Conservation (phyloP, 257 asterid genomes). For the Fraxinus cuspidata region DNA sequence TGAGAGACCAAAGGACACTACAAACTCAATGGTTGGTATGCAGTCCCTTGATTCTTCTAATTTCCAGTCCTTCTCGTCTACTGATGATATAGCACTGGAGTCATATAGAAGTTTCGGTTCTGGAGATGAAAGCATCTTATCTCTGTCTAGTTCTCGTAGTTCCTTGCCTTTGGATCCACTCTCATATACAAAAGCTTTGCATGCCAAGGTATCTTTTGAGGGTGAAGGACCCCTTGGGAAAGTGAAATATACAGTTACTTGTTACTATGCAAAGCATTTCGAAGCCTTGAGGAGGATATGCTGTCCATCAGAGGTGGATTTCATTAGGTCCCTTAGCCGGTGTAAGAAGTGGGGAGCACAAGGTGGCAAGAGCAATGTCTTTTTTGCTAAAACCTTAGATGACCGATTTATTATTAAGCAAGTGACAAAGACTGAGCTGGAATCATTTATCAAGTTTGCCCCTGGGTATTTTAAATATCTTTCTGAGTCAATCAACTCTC, state of each 20-base stretch:
- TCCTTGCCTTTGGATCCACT: constrained; percentile 65
- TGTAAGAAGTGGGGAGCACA: constrained; percentile 32
- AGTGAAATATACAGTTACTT: constrained; percentile 72
- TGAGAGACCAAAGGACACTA: constrained; percentile 53
- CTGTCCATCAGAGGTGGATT: constrained; percentile 59
- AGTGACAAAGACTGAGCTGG: constrained; percentile 96
- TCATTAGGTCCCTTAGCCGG: constrained; percentile 27
- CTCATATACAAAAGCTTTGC: constrained; percentile 64
- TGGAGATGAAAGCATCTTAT: constrained; percentile 62
- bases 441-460: constrained; percentile 91
- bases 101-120: constrained; percentile 68
- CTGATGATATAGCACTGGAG: constrained; percentile 65
- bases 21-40: constrained; percentile 40
- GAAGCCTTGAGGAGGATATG: constrained; percentile 83
- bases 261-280: constrained; percentile 82
- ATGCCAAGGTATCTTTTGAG: constrained; percentile 63
- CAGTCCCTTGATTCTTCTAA: constrained; percentile 52
- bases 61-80: constrained; percentile 54
- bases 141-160: constrained; percentile 56
- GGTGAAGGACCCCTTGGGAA: constrained; percentile 74
- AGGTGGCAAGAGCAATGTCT: constrained; percentile 31
- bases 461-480: constrained; percentile 82
- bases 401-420: constrained; percentile 29
- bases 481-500: constrained; percentile 64
- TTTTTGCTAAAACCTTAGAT: constrained; percentile 27